Evolutionary conservation across 2,329 filamentous ascomycete genomes (phyloP).

Genomic region (Didymella arachidicola): DNA sequence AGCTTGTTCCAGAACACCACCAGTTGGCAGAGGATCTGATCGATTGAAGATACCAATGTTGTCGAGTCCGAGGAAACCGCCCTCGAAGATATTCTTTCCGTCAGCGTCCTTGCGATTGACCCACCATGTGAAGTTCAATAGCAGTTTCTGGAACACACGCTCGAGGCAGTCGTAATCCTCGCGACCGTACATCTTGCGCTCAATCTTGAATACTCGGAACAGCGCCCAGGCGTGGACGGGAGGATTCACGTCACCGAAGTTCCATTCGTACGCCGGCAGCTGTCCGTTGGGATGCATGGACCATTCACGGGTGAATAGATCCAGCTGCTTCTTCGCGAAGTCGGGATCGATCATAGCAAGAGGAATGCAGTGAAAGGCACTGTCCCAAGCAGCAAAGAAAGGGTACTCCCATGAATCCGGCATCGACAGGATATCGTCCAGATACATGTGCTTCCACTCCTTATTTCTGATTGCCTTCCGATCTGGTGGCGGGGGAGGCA

Average conservation of each 20-base stretch:
- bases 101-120: constrained; percentile 95
- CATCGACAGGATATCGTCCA: constrained; percentile 96
- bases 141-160: constrained; percentile 92
- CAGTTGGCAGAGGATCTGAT: constrained; percentile 91
- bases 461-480: constrained; percentile 84
- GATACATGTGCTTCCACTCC: constrained; percentile 93
- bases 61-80: constrained; percentile 92
- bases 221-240: constrained; percentile 96
- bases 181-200: constrained; percentile 94
- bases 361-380: constrained; percentile 94
- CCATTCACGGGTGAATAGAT: constrained; percentile 96
- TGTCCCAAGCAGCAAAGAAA: constrained; percentile 97
- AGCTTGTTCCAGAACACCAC: constrained; percentile 91
- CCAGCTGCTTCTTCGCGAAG: constrained; percentile 97
- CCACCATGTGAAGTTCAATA: constrained; percentile 99
- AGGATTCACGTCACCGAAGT: constrained; percentile 96
- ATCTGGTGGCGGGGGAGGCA: constrained; percentile 82
- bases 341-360: constrained; percentile 97
- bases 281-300: constrained; percentile 99
- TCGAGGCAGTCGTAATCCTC: constrained; percentile 96
- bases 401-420: constrained; percentile 99
- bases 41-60: constrained; percentile 98
- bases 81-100: constrained; percentile 97
- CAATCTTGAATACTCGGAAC: constrained; percentile 97
- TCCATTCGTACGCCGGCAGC: constrained; percentile 93